Conservation (phyloP, 2,329 filamentous ascomycete species). For the Purpureocillium lavendulum region DNA sequence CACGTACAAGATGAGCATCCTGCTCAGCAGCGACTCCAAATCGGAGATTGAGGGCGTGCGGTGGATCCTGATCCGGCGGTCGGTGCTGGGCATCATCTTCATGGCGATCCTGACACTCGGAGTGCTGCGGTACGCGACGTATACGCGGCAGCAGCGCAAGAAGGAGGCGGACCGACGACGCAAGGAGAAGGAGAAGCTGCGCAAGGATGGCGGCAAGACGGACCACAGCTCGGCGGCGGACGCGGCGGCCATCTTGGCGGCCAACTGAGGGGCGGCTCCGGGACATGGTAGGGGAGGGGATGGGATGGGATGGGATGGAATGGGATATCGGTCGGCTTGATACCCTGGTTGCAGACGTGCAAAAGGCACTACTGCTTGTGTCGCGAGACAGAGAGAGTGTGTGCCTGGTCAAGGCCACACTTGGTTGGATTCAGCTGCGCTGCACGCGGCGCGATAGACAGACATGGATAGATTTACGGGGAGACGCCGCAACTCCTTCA, state of each 20-base stretch:
- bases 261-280: slow-evolving; percentile 31
- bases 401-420: no score
- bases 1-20: slow-evolving; percentile 92
- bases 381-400: no score
- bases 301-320: no score
- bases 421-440: no score
- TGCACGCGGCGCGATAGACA: no score
- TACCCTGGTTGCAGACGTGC: no score
- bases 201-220: slow-evolving; percentile 33
- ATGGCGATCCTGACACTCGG: slow-evolving; percentile 54
- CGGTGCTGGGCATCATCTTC: slow-evolving; percentile 56
- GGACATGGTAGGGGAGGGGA: no score
- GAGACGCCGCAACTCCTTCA: no score
- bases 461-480: no score
- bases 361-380: no score
- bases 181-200: slow-evolving; percentile 33
- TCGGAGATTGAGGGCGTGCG: slow-evolving; percentile 85
- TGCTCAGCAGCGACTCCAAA: slow-evolving; percentile 81
- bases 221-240: slow-evolving; percentile 40
- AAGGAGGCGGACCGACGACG: slow-evolving; percentile 34
- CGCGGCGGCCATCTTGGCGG: slow-evolving; percentile 49
- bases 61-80: slow-evolving; percentile 68
- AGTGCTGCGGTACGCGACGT: slow-evolving; percentile 52
- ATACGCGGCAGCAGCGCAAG: slow-evolving; percentile 41
- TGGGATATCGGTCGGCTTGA: no score